Base-by-base conservation (phyloP, 371 early-diverging fungal genomes). In the Saksenaea oblongispora region DNA sequence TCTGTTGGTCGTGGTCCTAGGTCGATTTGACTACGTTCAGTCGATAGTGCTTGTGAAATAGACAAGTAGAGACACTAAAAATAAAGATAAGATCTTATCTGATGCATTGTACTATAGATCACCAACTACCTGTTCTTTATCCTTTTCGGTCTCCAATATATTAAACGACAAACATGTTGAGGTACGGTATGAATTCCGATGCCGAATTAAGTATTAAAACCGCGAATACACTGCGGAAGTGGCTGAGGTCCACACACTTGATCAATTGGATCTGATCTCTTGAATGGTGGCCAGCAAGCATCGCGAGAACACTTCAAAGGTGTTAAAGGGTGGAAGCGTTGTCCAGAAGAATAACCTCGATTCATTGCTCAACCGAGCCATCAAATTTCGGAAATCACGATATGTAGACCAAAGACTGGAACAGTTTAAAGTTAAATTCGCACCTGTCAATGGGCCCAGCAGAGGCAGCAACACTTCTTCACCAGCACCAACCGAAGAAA, bases 401-500 rank as follows among this genome's bases (percentile, higher is more conserved):
- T 75, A 76, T 66, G 77, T 80, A 2, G 80, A 80, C 64, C 72
- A 74, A 15, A 80, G 76, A 51, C 56, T 80, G 1, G 80, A 80
- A 34, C 31, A 59, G 1, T 80, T 80, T n/a, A 80, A 80, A 54
- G 69, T 65, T 41, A 75, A 75, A 31, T 80, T 68, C 58, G 75
- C 77, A 44, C 77, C 80, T 26, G 60, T 80, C 71, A 80, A 80
- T 42, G 57, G 62, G n/a, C 28, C 56, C n/a, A 59, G 55, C 36
- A 59, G 51, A 28, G 8, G n/a, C 41, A 58, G 31, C 22, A 54
- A n/a, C n/a, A 26, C 39, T 17, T 3, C 44, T 8, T n/a, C 24
- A n/a, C 3, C 51, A 5, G 14, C 51, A 54, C 13, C 15, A n/a
- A 34, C 26, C 7, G 51, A 5, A 47, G 51, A 47, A 18, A 47